Percentiles rank a stretch among this genome's conserved stretches.
Evolutionary conservation across 768 basidiomycete genomes (phyloP).

Genomic region (Boletus sp.): DNA sequence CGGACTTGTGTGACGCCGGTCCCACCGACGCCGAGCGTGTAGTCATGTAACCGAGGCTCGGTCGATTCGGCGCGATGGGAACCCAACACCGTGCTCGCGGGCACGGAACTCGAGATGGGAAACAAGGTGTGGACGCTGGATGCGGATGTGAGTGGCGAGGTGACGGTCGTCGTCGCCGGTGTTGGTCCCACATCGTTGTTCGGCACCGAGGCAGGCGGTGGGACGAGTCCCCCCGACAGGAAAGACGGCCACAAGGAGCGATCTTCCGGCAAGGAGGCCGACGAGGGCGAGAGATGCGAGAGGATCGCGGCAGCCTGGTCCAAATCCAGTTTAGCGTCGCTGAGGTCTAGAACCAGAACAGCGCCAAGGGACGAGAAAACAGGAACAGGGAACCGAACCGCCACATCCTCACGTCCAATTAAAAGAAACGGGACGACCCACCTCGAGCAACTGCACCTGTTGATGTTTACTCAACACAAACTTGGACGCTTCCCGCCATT

Average conservation of each 20-base stretch:
- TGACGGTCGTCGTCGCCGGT: constrained; percentile 16
- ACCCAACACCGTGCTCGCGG: constrained; percentile 24
- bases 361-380: background rate
- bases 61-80: constrained; percentile 7
- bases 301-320: constrained; percentile 89
- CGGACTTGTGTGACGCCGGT: constrained; percentile 55
- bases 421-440: constrained; percentile 23
- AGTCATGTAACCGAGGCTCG: constrained; percentile 68
- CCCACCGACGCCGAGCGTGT: constrained; percentile 40
- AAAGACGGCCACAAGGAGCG: constrained; percentile 90
- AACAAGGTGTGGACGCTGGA: constrained; percentile 11
- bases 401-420: background rate
- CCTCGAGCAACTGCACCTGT: constrained; percentile 95
- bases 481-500: constrained; percentile 92
- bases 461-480: constrained; percentile 94
- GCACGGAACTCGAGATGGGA: constrained; percentile 54
- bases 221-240: constrained; percentile 68
- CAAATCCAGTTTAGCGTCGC: constrained; percentile 9
- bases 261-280: constrained; percentile 84
- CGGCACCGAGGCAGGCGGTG: constrained; percentile 39
- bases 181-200: constrained; percentile 7
- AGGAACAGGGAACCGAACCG: background rate
- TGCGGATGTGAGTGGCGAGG: constrained; percentile 7
- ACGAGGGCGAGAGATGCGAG: constrained; percentile 72
- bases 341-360: background rate